Evolutionary conservation across 2,329 filamentous ascomycete species (phyloP), one percentile per base, ranked within the genome.

Genomic region (Macroventuria anomochaeta): DNA sequence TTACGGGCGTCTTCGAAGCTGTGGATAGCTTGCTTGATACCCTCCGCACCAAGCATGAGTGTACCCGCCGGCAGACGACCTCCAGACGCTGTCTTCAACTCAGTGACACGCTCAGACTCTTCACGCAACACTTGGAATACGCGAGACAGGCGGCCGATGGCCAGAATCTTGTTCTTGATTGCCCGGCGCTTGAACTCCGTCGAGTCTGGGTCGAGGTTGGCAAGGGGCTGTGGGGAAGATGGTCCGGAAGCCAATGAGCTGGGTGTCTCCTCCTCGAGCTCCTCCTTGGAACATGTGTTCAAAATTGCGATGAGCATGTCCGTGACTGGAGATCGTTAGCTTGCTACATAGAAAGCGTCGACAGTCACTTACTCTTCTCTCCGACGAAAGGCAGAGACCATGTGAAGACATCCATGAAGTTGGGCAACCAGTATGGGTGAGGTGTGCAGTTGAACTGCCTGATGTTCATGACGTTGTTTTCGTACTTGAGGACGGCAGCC

Each of bases 401-500:
- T n/a, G 95, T 99, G 74, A 99, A 99, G 59, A 99, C 95, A 71
- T 99, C 95, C 95, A 99, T 99, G 74, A 99, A 99, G 81, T 99
- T 99, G 49, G 95, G 95, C 41, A 99, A 85, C 95, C 95, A 99
- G 82, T 99, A 99, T 6, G 95, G 95, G 76, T 99, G 95, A 28
- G 95, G 95, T 18, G 95, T 97, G 84, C 93, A 99, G 83, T 99
- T 99, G 81, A 99, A 99, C 77, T 99, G 95, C 55, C 95, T 87
- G 73, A 99, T 99, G 81, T 99, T 99, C 95, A 99, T 99, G 57
- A 99, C 95, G 72, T 99, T 99, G 79, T 99, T 99, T 80, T 99
- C 95, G 75, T 99, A 99, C 80, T 99, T 99, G 69, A 99, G 82
- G 33, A 99, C 95, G 0, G 95, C 95, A 2, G 95, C 95, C 82